phyloP scores from a whole-genome alignment of 257 asterid species.

The Eucommia ulmoides region DNA sequence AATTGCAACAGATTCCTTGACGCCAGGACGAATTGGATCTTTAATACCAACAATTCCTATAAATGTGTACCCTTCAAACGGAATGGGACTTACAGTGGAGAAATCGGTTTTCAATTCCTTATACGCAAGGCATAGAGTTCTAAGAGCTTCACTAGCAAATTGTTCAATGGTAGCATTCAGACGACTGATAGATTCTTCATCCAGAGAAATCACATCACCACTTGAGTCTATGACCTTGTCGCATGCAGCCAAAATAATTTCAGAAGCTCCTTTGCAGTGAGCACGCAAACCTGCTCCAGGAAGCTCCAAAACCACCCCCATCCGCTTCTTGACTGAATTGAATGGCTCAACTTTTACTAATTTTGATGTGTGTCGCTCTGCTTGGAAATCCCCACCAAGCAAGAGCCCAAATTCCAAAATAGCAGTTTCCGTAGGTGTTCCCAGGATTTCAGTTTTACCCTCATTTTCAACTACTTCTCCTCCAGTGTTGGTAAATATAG shows the following conservation, averaged over 20 bases:
- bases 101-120: slow-evolving; percentile 42
- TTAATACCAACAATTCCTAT: slow-evolving; percentile 77
- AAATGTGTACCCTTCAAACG: slow-evolving; percentile 65
- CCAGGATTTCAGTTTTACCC: slow-evolving; percentile 54
- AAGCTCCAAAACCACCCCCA: slow-evolving; percentile 71
- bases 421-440: slow-evolving; percentile 82
- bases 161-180: slow-evolving; percentile 51
- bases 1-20: slow-evolving; percentile 76
- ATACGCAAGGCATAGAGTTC: slow-evolving; percentile 79
- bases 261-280: slow-evolving; percentile 90
- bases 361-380: slow-evolving; percentile 32
- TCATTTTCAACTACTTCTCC: slow-evolving; percentile 61
- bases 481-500: slow-evolving; percentile 73
- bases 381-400: slow-evolving; percentile 69
- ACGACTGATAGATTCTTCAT: slow-evolving; percentile 23
- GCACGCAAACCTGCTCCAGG: slow-evolving; percentile 53
- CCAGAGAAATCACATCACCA: slow-evolving; percentile 51
- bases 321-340: no score
- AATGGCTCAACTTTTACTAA: slow-evolving; percentile 79
- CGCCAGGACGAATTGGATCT: slow-evolving; percentile 91
- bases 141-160: slow-evolving; percentile 72
- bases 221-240: slow-evolving; percentile 38
- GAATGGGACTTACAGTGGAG: slow-evolving; percentile 31
- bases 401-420: slow-evolving; percentile 68
- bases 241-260: slow-evolving; percentile 74